Base-by-base conservation (phyloP, 805 yeast species). In the Debaryomyces castellii region DNA sequence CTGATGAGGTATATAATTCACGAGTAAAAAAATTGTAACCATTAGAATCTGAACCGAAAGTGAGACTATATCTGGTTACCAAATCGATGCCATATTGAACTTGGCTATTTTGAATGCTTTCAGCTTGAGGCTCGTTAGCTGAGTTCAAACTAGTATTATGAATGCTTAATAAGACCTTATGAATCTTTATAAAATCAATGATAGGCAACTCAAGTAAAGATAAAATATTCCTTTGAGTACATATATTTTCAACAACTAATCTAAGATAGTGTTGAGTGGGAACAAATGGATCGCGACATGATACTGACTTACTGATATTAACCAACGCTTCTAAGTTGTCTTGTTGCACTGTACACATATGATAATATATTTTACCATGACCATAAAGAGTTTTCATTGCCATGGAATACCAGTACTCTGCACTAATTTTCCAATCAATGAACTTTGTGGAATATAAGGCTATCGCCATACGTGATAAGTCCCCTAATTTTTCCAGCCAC, bases 401-500 rank as follows among this genome's bases (percentile, higher is more conserved):
- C 22, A 81, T 73, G 21, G 80, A 73, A 57, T 89, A 89, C 96
- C 96, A 89, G 60, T 82, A 81, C 61, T 87, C 90, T 1, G 95
- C 85, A 46, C 89, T 78, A 16, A 83, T 64, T 60, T 87, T 86
- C 96, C 96, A 89, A 63, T 89, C 96, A 51, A 87, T 86, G 59
- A 80, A 85, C 41, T 85, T 78, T 1, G 90, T 83, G 6, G 90
- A 84, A 55, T 87, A 87, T 36, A 88, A 68, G 0, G 95, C 94
- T 53, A 89, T 87, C 9, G 95, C 92, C 90, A 89, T 87, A 58
- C 96, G 70, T 28, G 92, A 84, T 51, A 89, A 68, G 60, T 89
- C 96, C 28, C 96, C 96, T 42, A 89, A 66, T 58, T 89, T 85
- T 62, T 89, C 96, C 23, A 83, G 77, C 96, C 96, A 89, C 78